Evolutionary conservation across 441 rosid species (phyloP), one percentile per base, ranked within the genome.

Genomic region (Corymbia citriodora): DNA sequence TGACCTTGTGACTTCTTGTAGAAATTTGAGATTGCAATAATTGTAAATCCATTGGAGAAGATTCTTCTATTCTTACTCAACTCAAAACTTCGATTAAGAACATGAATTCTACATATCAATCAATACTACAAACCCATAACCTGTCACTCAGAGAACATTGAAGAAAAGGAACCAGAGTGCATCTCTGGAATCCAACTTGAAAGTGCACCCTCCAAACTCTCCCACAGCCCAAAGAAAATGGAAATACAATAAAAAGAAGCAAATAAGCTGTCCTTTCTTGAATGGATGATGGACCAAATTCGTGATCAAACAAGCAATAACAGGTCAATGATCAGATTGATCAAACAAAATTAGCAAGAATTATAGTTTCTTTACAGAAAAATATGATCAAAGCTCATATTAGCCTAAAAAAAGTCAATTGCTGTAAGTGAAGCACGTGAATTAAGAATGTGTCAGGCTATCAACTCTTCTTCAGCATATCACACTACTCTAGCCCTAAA

Each of bases 241-340:
- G 52, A 79, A 9, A 40, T 23, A 23, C 17, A 79, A 79, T n/a
- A 79, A 36, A 72, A 74, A 36, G 27, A 72, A 19, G 27, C 16
- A 36, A 74, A 45, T 79, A 6, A 23, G 2, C 18, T n/a, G 0
- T 79, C 2, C 16, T 45, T 23, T 45, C 85, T 5, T 45, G 14
- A 79, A 79, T 45, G 18, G 85, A 45, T 79, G 10, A 79, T 23
- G 52, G n/a, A 40, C 82, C 49, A 36, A 72, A 72, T 5, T 40
- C 45, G 52, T 0, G 7, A 79, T 79, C 85, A 23, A 45, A 11
- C 17, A 2, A 79, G 6, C 10, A 79, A 21, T 6, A 23, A 0
- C 21, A 11, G 1, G 52, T 21, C 8, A 8, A 0, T 40, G 5
- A 23, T 40, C 50, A 74, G 83, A 74, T 21, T 23, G 52, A 74